phyloP scores from a whole-genome alignment of 2,329 filamentous ascomycete genomes.

The Lachnellula subtilissima region DNA sequence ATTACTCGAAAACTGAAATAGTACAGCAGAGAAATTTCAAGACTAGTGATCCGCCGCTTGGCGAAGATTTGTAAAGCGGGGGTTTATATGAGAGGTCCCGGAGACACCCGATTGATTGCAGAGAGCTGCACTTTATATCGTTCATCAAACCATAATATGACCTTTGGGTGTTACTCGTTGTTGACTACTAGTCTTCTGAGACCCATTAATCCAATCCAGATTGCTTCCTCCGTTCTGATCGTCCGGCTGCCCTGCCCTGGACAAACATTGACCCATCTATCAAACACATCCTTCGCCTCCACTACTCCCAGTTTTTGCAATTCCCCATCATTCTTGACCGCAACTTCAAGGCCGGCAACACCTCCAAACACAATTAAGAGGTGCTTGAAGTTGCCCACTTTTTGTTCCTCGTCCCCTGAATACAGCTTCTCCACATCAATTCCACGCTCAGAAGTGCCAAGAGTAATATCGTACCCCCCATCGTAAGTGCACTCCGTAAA shows the following conservation, averaged over 20 bases:
- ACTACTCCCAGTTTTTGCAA: slow-evolving; percentile 53
- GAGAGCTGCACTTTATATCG: too few relatives aligned
- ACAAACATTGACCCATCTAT: slow-evolving; percentile 78
- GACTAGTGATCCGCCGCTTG: too few relatives aligned
- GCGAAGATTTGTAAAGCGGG: too few relatives aligned
- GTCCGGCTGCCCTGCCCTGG: slow-evolving; percentile 77
- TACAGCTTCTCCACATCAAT: slow-evolving; percentile 36
- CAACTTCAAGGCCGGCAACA: slow-evolving; percentile 72
- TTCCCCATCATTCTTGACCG: slow-evolving; percentile 58
- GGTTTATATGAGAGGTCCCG: too few relatives aligned
- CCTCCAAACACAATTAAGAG: slow-evolving; percentile 77
- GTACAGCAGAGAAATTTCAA: too few relatives aligned
- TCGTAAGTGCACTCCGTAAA: slow-evolving; percentile 74
- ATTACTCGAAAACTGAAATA: too few relatives aligned
- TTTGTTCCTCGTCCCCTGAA: slow-evolving; percentile 22
- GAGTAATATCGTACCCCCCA: slow-evolving; percentile 74
- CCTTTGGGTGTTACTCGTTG: slow-evolving; percentile 17
- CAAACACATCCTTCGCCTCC: slow-evolving; percentile 67
- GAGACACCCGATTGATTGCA: too few relatives aligned
- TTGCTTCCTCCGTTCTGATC: slow-evolving; percentile 78
- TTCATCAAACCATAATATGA: too few relatives aligned
- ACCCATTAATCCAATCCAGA: slow-evolving; percentile 70
- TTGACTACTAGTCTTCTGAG: slow-evolving; percentile 50
- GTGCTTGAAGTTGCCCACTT: slow-evolving; percentile 55
- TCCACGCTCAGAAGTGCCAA: slow-evolving; percentile 77